Evolutionary conservation across 2,329 filamentous ascomycete species (phyloP).

Genomic region (Stagonosporopsis rhizophila): DNA sequence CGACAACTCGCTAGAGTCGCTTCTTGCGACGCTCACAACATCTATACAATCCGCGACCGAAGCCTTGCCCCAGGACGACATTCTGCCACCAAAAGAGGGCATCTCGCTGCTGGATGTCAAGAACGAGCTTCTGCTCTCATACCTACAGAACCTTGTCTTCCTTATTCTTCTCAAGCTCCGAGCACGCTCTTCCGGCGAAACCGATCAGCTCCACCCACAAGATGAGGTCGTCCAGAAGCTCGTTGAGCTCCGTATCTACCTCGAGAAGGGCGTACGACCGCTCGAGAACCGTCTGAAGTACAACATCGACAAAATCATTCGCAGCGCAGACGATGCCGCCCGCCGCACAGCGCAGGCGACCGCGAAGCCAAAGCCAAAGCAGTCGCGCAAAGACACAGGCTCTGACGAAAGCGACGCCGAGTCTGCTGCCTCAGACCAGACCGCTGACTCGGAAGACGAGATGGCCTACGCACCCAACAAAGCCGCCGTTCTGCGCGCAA

Average conservation of each 20-base stretch:
- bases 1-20: constrained; percentile 49
- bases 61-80: constrained; percentile 60
- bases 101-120: constrained; percentile 95
- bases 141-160: constrained; percentile 92
- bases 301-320: constrained; percentile 93
- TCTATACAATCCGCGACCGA: constrained; percentile 68
- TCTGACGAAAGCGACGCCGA: constrained; percentile 52
- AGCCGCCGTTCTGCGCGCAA: constrained; percentile 50
- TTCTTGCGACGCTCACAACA: constrained; percentile 58
- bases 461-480: constrained; percentile 70
- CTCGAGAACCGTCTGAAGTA: constrained; percentile 91
- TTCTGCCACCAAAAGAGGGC: constrained; percentile 80
- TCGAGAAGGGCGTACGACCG: constrained; percentile 91
- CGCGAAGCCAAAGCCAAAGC: constrained; percentile 29
- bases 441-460: constrained; percentile 59
- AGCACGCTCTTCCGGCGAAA: constrained; percentile 44
- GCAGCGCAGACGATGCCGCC: constrained; percentile 76
- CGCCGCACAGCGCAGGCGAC: constrained; percentile 39
- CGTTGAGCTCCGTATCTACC: constrained; percentile 87
- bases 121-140: constrained; percentile 95
- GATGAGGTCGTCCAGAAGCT: constrained; percentile 82
- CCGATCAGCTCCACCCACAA: constrained; percentile 56
- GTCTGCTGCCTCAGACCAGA: constrained; percentile 38
- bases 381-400: constrained; percentile 46
- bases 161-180: constrained; percentile 80